Conservation (phyloP, 192 early-diverging fungal genomes). For the Haplosporangium gracile region DNA sequence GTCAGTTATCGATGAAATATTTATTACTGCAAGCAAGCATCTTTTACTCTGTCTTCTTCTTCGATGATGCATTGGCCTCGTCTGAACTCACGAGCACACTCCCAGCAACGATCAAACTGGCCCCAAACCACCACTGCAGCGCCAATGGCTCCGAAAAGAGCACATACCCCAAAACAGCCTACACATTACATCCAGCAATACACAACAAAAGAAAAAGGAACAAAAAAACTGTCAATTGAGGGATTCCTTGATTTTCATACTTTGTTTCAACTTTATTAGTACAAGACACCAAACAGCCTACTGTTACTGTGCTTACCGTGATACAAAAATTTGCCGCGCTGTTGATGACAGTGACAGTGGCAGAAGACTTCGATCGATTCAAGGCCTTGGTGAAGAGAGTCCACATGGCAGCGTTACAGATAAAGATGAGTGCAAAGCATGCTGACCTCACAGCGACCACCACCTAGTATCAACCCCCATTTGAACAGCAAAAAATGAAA, state of each 20-base stretch:
- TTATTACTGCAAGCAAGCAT: too few relatives aligned
- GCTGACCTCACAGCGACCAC: conserved; percentile 57
- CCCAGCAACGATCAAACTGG: conserved; percentile 79
- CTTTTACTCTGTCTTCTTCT: conserved; percentile 26
- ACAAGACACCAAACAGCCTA: background rate
- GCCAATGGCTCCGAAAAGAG: conserved; percentile 82
- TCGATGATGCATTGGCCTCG: conserved; percentile 17
- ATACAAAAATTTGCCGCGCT: conserved; percentile 82
- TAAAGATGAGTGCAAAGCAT: conserved; percentile 72
- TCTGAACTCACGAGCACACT: conserved; percentile 61
- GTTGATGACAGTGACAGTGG: conserved; percentile 83
- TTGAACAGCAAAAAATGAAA: background rate
- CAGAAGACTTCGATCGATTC: conserved; percentile 77
- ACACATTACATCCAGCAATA: background rate
- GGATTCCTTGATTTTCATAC: conserved; percentile 1
- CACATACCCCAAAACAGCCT: conserved; percentile 79
- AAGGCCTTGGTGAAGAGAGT: conserved; percentile 88
- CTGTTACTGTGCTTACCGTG: conserved; percentile 58
- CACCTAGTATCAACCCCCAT: conserved; percentile 25
- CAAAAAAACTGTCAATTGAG: background rate
- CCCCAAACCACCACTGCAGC: conserved; percentile 90
- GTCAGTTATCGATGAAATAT: too few relatives aligned
- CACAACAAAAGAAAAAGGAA: background rate
- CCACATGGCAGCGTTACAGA: conserved; percentile 91
- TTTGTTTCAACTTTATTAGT: background rate